A percentile compares a stretch with the other conserved stretches of the same genome.
Conservation (phyloP, 768 basidiomycete species). For the Coprinopsis sp. region DNA sequence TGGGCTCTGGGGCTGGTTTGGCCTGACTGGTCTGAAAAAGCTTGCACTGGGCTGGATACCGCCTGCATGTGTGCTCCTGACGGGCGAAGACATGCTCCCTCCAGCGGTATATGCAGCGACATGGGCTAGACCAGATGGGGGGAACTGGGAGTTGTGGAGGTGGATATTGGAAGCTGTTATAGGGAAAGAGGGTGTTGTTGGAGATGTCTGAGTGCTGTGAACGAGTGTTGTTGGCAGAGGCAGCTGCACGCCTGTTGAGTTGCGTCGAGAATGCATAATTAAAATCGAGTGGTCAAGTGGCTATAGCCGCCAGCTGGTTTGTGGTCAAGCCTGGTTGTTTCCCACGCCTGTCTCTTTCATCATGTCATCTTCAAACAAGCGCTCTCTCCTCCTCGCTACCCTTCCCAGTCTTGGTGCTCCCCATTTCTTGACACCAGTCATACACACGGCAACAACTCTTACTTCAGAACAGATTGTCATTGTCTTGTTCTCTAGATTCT, state of each 20-base stretch:
- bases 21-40: constrained; percentile 71
- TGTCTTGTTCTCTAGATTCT: constrained; percentile 59
- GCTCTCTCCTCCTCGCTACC: constrained; percentile 49
- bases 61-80: constrained; percentile 53
- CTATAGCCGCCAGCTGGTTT: not conserved
- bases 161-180: constrained; percentile 8
- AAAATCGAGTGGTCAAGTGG: too few species aligned
- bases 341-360: not conserved
- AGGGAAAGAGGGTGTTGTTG: constrained; percentile 7
- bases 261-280: constrained; percentile 16
- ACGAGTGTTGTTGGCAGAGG: constrained; percentile 31
- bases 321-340: not conserved
- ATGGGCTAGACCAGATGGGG: constrained; percentile 19
- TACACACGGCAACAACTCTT: constrained; percentile 44
- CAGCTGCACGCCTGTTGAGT: constrained; percentile 27
- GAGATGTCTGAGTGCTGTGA: constrained; percentile 15
- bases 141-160: constrained; percentile 11
- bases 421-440: constrained; percentile 50
- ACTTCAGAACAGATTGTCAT: constrained; percentile 53
- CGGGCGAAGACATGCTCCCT: constrained; percentile 9
- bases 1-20: constrained; percentile 33
- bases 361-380: not conserved
- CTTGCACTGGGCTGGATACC: constrained; percentile 76
- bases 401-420: constrained; percentile 48
- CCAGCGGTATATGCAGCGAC: constrained; percentile 9